A percentile compares a stretch with the other conserved stretches of the same genome.
Conservation (phyloP, 2,329 filamentous ascomycete species). For the Zymoseptoria ardabiliae region DNA sequence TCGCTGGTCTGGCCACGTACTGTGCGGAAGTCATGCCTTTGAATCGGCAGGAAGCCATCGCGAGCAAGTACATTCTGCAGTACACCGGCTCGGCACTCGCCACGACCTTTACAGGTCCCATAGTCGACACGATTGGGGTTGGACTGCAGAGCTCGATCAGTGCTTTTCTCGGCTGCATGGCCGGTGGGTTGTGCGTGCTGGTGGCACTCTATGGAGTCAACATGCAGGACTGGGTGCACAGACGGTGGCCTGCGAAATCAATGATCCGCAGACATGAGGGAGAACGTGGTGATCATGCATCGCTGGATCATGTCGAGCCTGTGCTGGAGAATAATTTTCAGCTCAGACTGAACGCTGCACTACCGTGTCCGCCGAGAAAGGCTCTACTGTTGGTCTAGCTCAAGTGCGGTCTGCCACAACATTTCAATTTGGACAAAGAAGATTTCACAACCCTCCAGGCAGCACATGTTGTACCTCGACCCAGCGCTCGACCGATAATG, state of each 20-base stretch:
- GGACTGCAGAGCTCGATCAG: conserved; percentile 44
- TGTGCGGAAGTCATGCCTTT: conserved; percentile 71
- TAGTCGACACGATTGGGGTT: conserved; percentile 61
- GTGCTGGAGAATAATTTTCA: not conserved
- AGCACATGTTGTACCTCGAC: conserved; percentile 31
- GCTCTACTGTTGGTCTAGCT: too few relatives aligned
- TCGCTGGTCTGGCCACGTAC: conserved; percentile 67
- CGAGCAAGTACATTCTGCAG: conserved; percentile 68
- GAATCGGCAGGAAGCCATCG: conserved; percentile 58
- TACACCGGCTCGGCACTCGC: conserved; percentile 65
- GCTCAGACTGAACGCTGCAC: too few relatives aligned
- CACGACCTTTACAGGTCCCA: conserved; percentile 62
- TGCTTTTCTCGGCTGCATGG: conserved; percentile 15
- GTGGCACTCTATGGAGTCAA: conserved; percentile 11
- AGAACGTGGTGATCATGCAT: not conserved
- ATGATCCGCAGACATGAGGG: not conserved
- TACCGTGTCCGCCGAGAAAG: too few relatives aligned
- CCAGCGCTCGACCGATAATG: conserved; percentile 29
- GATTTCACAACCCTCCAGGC: conserved; percentile 11
- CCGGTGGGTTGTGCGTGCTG: conserved; percentile 10
- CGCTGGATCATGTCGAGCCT: conserved; percentile 1
- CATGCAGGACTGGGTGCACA: conserved; percentile 17
- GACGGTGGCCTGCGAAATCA: not conserved
- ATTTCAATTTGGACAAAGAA: conserved; percentile 29
- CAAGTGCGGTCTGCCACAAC: conserved; percentile 25